Evolutionary conservation across 1,284 basidiomycete species (phyloP), one percentile per base, ranked within the genome.

Genomic region (Bjerkandera adusta): DNA sequence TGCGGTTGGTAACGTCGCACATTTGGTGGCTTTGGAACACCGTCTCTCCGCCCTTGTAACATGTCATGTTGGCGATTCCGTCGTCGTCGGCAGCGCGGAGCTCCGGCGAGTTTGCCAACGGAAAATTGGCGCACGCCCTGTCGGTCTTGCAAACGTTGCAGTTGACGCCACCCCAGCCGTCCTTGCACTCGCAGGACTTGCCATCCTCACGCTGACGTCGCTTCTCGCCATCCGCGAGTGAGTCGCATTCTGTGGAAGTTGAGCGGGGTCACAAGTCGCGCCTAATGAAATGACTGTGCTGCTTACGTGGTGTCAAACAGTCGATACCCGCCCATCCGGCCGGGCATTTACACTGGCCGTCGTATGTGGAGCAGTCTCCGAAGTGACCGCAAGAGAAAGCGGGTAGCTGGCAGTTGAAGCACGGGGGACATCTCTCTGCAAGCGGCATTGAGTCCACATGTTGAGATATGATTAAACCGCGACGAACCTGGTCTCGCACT

Each of bases 1-100:
- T 92, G 44, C 85, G 84, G 67, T 94, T 97, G 12, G 95, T 98
- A 22, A 99, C 95, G 63, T 97, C 84, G 70, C 96, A 99, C 83
- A 97, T 92, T 66, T 99, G 96, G 66, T 94, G 93, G 59, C 94
- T 94, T 64, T 83, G 85, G 67, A 91, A 88, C 12, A 99, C 87
- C 0, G 92, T 92, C 59, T 89, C 80, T 11, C 96, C 96, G 36
- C 89, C 92, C 47, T 78, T 88, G 75, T 97, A 96, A 67, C 96
- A 99, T 1, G 91, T 92, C 83, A 97, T 95, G 56, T 93, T 89
- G 21, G 68, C 65, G 8, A 66, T 61, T 16, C 67, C 67, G 1
- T 72, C 67, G 20, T 75, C 73, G 2, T 76, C 69, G 73, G 6
- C 75, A 74, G 6, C 71, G 70, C 24, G 65, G 59, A n/a, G 25